Evolutionary conservation across 495 filamentous ascomycete species (phyloP).

Genomic region (Tuber umbilicatum): DNA sequence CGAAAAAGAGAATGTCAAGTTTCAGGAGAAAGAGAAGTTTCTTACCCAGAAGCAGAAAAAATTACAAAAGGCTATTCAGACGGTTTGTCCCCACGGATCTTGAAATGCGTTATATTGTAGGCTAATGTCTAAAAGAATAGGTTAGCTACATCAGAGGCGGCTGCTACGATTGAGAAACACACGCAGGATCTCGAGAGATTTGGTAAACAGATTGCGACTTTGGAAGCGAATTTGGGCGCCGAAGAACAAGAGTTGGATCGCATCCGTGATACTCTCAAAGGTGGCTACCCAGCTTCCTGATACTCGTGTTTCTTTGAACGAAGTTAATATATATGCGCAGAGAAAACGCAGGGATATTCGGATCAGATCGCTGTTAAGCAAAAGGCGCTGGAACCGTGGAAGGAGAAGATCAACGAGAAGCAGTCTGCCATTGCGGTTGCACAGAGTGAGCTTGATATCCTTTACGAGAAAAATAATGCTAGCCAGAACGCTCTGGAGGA

Average conservation of each 20-base stretch:
- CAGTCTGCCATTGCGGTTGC: constrained; percentile 88
- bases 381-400: constrained; percentile 92
- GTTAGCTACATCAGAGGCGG: constrained; percentile 64
- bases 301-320: neutral
- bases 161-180: constrained; percentile 69
- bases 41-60: constrained; percentile 84
- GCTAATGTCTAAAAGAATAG: constrained; percentile 44
- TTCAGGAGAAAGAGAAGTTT: constrained; percentile 96
- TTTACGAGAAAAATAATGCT: constrained; percentile 79
- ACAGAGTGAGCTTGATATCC: constrained; percentile 85
- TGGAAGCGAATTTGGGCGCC: constrained; percentile 65
- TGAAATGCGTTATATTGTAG: neutral
- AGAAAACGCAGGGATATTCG: constrained; percentile 85
- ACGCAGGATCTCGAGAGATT: constrained; percentile 70
- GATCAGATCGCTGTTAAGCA: constrained; percentile 89
- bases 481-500: constrained; percentile 77
- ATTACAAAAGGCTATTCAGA: constrained; percentile 77
- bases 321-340: constrained; percentile 7
- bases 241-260: constrained; percentile 75
- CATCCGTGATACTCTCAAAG: constrained; percentile 79
- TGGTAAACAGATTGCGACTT: constrained; percentile 57
- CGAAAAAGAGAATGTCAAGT: constrained; percentile 93
- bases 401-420: constrained; percentile 91
- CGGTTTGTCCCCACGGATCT: constrained; percentile 29
- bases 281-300: constrained; percentile 38